phyloP scores from a whole-genome alignment of 768 basidiomycete genomes.

The Leccinum uliginosum region DNA sequence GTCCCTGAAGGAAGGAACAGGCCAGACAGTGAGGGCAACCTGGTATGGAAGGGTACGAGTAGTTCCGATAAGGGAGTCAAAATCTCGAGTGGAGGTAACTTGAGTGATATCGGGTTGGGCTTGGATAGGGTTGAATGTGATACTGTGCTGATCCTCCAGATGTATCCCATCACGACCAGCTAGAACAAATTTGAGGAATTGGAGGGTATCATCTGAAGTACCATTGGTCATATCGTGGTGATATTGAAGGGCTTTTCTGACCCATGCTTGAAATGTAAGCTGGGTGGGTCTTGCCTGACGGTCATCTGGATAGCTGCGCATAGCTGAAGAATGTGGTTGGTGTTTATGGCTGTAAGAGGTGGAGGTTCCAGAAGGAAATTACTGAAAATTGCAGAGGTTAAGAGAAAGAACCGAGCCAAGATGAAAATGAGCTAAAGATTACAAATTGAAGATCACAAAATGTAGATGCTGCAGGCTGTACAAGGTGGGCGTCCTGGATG shows the following conservation, averaged over 20 bases:
- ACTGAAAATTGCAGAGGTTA: no score
- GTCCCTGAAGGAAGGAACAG: background rate
- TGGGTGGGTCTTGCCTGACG: background rate
- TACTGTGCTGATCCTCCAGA: background rate
- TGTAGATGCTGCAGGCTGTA: no score
- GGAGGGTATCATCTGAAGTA: background rate
- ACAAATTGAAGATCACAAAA: no score
- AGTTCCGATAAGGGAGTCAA: conserved; percentile 6
- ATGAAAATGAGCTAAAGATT: no score
- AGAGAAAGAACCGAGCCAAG: background rate
- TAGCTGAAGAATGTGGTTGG: background rate
- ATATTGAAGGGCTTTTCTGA: background rate
- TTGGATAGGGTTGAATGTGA: background rate
- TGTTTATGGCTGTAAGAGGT: background rate
- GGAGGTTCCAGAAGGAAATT: background rate
- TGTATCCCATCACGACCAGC: background rate
- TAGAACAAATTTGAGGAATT: conserved; percentile 4
- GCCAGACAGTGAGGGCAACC: background rate
- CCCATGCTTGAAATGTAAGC: background rate
- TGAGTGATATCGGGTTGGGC: background rate
- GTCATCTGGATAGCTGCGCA: background rate
- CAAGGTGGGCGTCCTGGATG: no score
- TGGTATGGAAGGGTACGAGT: background rate
- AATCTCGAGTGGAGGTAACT: background rate
- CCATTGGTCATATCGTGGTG: background rate